Evolutionary conservation across 1,284 basidiomycete genomes (phyloP).

Genomic region (Trichosporon sp.): DNA sequence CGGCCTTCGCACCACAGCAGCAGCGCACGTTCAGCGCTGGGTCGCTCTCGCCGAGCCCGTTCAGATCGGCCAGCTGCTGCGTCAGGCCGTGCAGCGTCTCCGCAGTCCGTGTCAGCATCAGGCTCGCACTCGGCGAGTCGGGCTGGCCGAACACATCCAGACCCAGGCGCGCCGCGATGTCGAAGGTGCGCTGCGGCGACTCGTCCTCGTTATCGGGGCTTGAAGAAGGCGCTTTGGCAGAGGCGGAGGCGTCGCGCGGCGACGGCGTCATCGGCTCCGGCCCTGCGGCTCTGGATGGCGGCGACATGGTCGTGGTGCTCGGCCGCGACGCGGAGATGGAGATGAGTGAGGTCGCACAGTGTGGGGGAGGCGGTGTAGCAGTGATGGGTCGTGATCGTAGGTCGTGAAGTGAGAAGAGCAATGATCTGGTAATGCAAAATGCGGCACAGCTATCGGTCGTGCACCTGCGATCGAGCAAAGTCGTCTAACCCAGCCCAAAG

Average conservation of each 20-base stretch:
- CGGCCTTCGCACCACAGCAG: constrained; percentile 18
- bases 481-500: too few species aligned
- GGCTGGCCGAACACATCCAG: constrained; percentile 1
- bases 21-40: constrained; percentile 21
- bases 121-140: constrained; percentile 31
- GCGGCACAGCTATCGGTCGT: too few species aligned
- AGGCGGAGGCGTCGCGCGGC: background rate
- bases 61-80: constrained; percentile 30
- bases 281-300: background rate
- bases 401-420: background rate
- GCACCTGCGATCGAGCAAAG: too few species aligned
- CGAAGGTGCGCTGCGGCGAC: background rate
- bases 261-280: background rate
- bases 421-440: background rate
- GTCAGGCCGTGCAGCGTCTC: constrained; percentile 39
- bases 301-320: background rate
- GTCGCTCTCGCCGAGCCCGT: constrained; percentile 17
- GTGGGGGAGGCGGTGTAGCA: background rate
- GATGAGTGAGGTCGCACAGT: background rate
- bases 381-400: background rate
- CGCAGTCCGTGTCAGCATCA: constrained; percentile 33
- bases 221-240: too few species aligned
- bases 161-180: background rate
- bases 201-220: background rate
- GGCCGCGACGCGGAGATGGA: background rate